Evolutionary conservation across 345 rosid species (phyloP).

Genomic region (Gossypium australe): DNA sequence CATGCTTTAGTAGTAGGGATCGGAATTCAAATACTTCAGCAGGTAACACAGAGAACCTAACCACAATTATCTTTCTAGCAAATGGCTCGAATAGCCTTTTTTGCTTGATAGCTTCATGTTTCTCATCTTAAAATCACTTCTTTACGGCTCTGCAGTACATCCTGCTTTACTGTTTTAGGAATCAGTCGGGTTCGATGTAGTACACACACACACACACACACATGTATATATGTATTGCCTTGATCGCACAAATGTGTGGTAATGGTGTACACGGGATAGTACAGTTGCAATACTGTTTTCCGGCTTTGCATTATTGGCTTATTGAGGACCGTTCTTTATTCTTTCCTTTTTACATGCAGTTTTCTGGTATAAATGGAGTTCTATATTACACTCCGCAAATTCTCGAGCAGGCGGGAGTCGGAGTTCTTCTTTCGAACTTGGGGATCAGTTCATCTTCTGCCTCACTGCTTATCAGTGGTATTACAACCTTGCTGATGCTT

Average conservation of each 20-base stretch:
- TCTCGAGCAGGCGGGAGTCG: slow-evolving; percentile 92
- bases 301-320: not conserved
- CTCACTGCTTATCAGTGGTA: slow-evolving; percentile 72
- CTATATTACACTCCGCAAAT: slow-evolving; percentile 98
- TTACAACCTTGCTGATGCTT: slow-evolving; percentile 90
- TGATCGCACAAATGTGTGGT: not conserved
- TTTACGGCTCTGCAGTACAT: too few species aligned
- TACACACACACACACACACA: too few species aligned
- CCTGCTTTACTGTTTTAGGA: too few species aligned
- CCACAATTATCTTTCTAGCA: not conserved
- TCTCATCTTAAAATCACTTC: too few species aligned
- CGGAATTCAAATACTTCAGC: slow-evolving; percentile 94
- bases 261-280: not conserved
- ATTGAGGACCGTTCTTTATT: not conserved
- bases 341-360: slow-evolving; percentile 38
- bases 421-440: slow-evolving; percentile 74
- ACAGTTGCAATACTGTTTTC: not conserved
- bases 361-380: slow-evolving; percentile 95
- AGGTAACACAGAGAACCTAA: slow-evolving; percentile 43
- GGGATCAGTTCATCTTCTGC: slow-evolving; percentile 71
- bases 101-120: too few species aligned
- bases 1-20: slow-evolving; percentile 81
- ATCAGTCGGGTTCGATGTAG: too few species aligned
- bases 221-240: too few species aligned
- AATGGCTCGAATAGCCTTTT: too few species aligned